Conservation (phyloP, 495 filamentous ascomycete genomes). For the Podospora pseudoanserina region DNA sequence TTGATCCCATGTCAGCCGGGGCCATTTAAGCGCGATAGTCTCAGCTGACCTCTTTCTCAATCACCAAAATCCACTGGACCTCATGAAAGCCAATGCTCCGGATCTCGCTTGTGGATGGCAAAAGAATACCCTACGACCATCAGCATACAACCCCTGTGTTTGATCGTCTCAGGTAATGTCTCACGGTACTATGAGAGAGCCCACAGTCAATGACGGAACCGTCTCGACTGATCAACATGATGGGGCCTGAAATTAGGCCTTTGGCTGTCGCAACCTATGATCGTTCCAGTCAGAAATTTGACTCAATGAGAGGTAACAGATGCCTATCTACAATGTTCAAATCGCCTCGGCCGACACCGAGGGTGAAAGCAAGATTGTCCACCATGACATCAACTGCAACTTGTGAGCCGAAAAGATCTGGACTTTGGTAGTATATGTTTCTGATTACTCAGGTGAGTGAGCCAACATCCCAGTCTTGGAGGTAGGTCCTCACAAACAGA, state of each 20-base stretch:
- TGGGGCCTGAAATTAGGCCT: conserved; percentile 36
- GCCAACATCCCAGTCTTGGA: neutral
- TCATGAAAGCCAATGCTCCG: conserved; percentile 50
- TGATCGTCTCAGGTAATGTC: neutral
- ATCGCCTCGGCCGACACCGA: conserved; percentile 56
- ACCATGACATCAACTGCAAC: conserved; percentile 69
- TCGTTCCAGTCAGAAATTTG: neutral
- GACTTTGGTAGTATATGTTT: conserved; percentile 88
- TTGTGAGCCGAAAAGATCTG: conserved; percentile 74
- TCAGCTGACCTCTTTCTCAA: conserved; percentile 83
- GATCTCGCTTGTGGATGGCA: conserved; percentile 58
- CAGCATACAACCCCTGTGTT: conserved; percentile 6
- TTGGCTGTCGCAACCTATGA: conserved; percentile 58
- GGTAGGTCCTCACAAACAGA: conserved; percentile 38
- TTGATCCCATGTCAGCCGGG: conserved; percentile 33
- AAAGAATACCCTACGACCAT: conserved; percentile 56
- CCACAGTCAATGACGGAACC: conserved; percentile 31
- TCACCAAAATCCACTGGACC: conserved; percentile 70
- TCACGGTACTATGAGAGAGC: conserved; percentile 28
- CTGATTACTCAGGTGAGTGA: conserved; percentile 39
- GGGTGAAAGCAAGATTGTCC: conserved; percentile 80
- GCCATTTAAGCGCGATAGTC: neutral
- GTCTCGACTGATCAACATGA: conserved; percentile 24
- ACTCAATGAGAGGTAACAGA: neutral
- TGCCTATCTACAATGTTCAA: conserved; percentile 59